phyloP scores from a whole-genome alignment of 345 rosid species.

The Brassica incana region DNA sequence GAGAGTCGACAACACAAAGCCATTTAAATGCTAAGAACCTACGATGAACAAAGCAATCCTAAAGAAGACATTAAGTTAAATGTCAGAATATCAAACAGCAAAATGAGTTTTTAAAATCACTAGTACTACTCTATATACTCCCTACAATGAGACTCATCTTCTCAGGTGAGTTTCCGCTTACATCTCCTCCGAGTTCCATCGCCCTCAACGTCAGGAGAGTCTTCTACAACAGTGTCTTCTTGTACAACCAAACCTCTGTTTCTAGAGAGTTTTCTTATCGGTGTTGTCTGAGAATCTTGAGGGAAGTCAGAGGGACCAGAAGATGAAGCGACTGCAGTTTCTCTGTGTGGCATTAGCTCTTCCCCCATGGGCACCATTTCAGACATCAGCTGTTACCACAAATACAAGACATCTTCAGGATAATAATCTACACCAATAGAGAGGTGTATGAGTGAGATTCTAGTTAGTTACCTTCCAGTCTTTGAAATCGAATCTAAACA shows the following conservation, averaged over 20 bases:
- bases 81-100: slow-evolving; percentile 18
- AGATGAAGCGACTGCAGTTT: slow-evolving; percentile 9
- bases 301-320: slow-evolving; percentile 36
- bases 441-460: not conserved
- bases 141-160: not conserved
- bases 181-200: slow-evolving; percentile 45
- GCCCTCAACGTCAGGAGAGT: slow-evolving; percentile 50
- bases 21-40: not conserved
- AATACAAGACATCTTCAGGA: slow-evolving; percentile 8
- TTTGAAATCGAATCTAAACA: slow-evolving; percentile 80
- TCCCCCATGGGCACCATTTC: slow-evolving; percentile 55
- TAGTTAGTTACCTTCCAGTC: slow-evolving; percentile 77
- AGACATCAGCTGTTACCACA: slow-evolving; percentile 52
- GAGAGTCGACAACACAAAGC: too few relatives aligned
- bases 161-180: slow-evolving; percentile 53
- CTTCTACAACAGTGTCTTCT: slow-evolving; percentile 72
- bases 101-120: not conserved
- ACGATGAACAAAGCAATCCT: slow-evolving; percentile 15
- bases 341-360: slow-evolving; percentile 74
- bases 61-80: slow-evolving; percentile 17
- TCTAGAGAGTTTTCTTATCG: slow-evolving; percentile 74
- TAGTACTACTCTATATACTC: slow-evolving; percentile 22
- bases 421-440: not conserved
- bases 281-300: slow-evolving; percentile 57
- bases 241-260: slow-evolving; percentile 72